Evolutionary conservation across 164 flowering plant genomes (phyloP).

Genomic region (Stephania yunnanensis): DNA sequence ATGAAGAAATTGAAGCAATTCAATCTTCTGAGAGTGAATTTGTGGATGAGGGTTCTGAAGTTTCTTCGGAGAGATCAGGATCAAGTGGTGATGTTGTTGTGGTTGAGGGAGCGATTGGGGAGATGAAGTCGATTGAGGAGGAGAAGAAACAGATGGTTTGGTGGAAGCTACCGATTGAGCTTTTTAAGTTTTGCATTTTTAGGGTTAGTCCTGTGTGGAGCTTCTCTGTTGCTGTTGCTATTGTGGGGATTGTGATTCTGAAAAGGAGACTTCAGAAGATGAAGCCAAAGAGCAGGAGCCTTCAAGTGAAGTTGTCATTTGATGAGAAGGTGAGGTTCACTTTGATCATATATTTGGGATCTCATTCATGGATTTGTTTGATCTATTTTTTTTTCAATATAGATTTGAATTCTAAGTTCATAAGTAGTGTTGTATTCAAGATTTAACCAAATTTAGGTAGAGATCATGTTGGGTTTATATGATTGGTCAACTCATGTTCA

Average conservation of each 20-base stretch:
- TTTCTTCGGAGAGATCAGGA: constrained; percentile 10
- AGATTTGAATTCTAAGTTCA: no score
- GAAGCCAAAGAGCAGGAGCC: constrained; percentile 56
- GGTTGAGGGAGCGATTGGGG: constrained; percentile 16
- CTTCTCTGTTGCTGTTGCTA: constrained; percentile 72
- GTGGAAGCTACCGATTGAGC: constrained; percentile 88
- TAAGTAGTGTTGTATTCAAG: not conserved
- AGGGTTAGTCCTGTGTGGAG: constrained; percentile 81
- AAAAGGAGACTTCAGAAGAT: constrained; percentile 57
- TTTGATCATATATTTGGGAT: not conserved
- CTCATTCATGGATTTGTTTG: not conserved
- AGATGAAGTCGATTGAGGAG: constrained; percentile 5
- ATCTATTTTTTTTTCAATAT: no score
- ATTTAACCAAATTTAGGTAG: not conserved
- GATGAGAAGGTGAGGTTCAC: constrained; percentile 68
- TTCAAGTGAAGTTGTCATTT: constrained; percentile 61
- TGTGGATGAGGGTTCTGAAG: constrained; percentile 5
- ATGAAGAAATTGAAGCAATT: not conserved
- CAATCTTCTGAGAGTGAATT: not conserved
- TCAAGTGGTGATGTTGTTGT: not conserved
- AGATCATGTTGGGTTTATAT: not conserved
- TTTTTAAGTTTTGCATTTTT: constrained; percentile 59
- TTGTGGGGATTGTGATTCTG: constrained; percentile 65
- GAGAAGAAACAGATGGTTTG: constrained; percentile 47
- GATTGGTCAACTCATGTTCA: not conserved